Base-by-base conservation (phyloP, 2,329 filamentous ascomycete genomes). In the Exutisphaerella laricina region DNA sequence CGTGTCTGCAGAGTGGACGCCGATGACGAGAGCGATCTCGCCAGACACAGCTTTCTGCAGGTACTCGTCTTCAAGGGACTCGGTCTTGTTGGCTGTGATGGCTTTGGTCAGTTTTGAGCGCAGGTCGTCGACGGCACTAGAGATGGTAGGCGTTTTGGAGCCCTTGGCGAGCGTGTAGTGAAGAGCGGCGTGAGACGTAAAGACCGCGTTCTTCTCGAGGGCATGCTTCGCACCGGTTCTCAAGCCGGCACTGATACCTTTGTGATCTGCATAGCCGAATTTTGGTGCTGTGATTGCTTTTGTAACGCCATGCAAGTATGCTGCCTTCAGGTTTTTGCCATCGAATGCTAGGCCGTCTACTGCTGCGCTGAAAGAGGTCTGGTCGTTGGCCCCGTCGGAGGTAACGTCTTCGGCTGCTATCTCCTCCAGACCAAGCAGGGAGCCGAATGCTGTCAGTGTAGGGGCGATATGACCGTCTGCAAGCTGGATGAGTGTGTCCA, bases 1-100 rank as follows among this genome's bases (percentile, higher is more conserved):
- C 14, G 71, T 70, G 53, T 84, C 80, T 5, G 80, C 80, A 46
- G 74, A 80, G 55, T 84, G 75, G 8, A 74, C 74, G 0, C 72
- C 78, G 8, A 84, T 57, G 3, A 74, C 77, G 1, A 85, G 68
- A 0, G 79, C 70, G 2, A 75, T 55, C 2, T 72, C 62, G 16
- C 77, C 79, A 2, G 65, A 57, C 2, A 82, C 65, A 0, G 82
- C 79, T 52, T 70, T 32, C 5, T 34, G 13, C 3, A 60, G 44
- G 12, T 43, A 46, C 5, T 26, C n/a, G 6, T 69, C 47, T 65
- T 69, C 14, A 80, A 67, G 54, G 71, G 80, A 3, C 68, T 65
- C 1, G 62, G 61, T 55, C 78, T 75, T 5, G 63, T 43, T 6
- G 50, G 51, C 2, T 61, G 50, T 64, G 1, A 72, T 64, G 2